Evolutionary conservation across 2,329 filamentous ascomycete genomes (phyloP), one percentile per base, ranked within the genome.

Genomic region (Curvularia sp.): DNA sequence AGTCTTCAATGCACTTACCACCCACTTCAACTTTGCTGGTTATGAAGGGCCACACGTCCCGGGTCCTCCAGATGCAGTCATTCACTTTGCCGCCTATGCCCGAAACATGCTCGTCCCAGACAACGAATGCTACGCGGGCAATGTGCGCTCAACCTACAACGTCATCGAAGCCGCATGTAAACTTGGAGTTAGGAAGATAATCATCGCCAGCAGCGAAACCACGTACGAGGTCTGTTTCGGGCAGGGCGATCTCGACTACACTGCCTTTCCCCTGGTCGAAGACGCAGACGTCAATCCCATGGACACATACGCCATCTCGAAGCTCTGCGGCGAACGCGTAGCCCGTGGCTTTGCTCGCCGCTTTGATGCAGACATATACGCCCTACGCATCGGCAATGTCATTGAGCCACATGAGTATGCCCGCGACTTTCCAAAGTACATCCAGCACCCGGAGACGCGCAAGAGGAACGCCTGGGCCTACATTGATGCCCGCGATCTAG

Each of bases 381-480:
- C 81, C 0, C 71, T 88, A 23, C 78, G 86, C 2, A 87, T 89
- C 49, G 86, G 86, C 12, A 84, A 86, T 53, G 83, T 89, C 5
- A 81, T 89, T 57, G 84, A 85, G 57, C 86, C 86, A 3, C 82
- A 87, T 48, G 85, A 88, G 68, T 88, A 88, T 62, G 80, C 77
- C 52, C 70, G 74, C 2, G 79, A 83, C 54, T 88, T 88, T 59
- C 78, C 80, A 0, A 74, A 68, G 3, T 84, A 84, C 61, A 78
- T 87, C 27, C 74, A 76, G 19, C 67, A 83, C 27, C 85, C 86
- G 0, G 77, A 78, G 59, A 77, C 77, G 2, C 78, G 85, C 53
- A 84, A 84, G 66, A 76, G 82, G 1, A 86, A 88, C 68, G 86
- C 83, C 0, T 89, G 86, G 86, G 82, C 80, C 21, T 89, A 89